These are phyloP conservation scores for Pleurotus ostreatus DNA, from an alignment of 768 basidiomycete species.

Conservation along the genomic window DNA sequence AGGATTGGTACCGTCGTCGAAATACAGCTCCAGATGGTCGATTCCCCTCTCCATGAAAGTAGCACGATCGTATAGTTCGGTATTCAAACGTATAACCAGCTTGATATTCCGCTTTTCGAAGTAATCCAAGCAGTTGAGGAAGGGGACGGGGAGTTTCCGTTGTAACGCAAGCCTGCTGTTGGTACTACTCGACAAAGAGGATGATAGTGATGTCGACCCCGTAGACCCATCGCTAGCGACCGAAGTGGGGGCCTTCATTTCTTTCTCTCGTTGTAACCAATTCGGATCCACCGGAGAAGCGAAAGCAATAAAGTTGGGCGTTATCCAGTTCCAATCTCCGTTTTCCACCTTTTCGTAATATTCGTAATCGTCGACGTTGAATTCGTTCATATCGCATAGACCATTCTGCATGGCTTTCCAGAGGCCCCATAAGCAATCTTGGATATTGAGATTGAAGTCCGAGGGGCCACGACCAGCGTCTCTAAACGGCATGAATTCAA, in stretches of 20 bases:
- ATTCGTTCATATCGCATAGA: slow-evolving; percentile 91
- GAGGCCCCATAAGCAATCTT: slow-evolving; percentile 85
- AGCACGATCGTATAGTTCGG: slow-evolving; percentile 80
- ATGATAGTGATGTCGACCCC: slow-evolving; percentile 13
- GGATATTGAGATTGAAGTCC: slow-evolving; percentile 90
- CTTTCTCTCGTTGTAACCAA: slow-evolving; percentile 77
- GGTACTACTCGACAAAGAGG: slow-evolving; percentile 25
- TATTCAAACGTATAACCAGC: slow-evolving; percentile 91
- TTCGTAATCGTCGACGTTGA: slow-evolving; percentile 90
- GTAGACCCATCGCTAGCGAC: slow-evolving; percentile 22
- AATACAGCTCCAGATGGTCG: slow-evolving; percentile 89
- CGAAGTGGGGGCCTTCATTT: slow-evolving; percentile 38
- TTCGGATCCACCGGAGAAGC: slow-evolving; percentile 83
- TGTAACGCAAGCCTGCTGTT: slow-evolving; percentile 54
- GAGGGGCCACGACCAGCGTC: slow-evolving; percentile 92
- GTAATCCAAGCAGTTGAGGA: slow-evolving; percentile 89
- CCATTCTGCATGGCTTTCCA: slow-evolving; percentile 91
- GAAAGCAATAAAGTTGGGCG: slow-evolving; percentile 89
- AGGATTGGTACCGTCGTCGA: slow-evolving; percentile 97
- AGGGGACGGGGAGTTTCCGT: slow-evolving; percentile 74
- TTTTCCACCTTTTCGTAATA: slow-evolving; percentile 95
- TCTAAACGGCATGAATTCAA: slow-evolving; percentile 93
- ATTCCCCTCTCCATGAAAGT: slow-evolving; percentile 84
- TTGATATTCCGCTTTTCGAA: slow-evolving; percentile 86
- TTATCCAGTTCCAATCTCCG: slow-evolving; percentile 95